phyloP scores from a whole-genome alignment of 1,139 yeast genomes.

The Pichia sp. region DNA sequence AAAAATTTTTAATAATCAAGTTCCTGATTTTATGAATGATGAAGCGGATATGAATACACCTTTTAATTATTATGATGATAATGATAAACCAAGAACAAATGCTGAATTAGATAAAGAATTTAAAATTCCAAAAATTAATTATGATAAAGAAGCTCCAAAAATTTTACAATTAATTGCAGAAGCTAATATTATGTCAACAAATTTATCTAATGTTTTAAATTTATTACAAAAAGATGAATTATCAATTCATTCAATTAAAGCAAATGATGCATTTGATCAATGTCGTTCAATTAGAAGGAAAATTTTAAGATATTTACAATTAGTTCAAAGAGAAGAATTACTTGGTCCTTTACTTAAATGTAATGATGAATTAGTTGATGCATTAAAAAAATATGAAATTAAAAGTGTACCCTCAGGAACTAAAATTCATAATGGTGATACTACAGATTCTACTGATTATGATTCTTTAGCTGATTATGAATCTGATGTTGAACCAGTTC shows the following conservation, averaged over 20 bases:
- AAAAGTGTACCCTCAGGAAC: slow-evolving; percentile 39
- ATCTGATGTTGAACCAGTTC: slow-evolving; percentile 25
- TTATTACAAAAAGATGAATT: slow-evolving; percentile 44
- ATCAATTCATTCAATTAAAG: slow-evolving; percentile 58
- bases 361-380: slow-evolving; percentile 78
- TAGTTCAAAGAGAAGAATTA: slow-evolving; percentile 76
- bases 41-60: slow-evolving; percentile 38
- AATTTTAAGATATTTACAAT: slow-evolving; percentile 74
- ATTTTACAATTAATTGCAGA: slow-evolving; percentile 68
- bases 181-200: slow-evolving; percentile 68
- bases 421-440: slow-evolving; percentile 24
- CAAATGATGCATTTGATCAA: slow-evolving; percentile 58
- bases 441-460: slow-evolving; percentile 28
- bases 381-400: slow-evolving; percentile 64
- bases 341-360: slow-evolving; percentile 82
- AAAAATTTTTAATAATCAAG: slow-evolving; percentile 17
- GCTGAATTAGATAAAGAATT: slow-evolving; percentile 50
- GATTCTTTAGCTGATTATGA: slow-evolving; percentile 32
- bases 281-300: slow-evolving; percentile 74
- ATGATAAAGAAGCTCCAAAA: slow-evolving; percentile 67
- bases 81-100: slow-evolving; percentile 22
- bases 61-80: slow-evolving; percentile 20
- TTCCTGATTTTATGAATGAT: slow-evolving; percentile 41
- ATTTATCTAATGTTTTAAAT: slow-evolving; percentile 59
- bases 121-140: slow-evolving; percentile 62